A percentile compares a stretch with the other conserved stretches of the same genome.
phyloP scores from a whole-genome alignment of 257 asterid genomes.

The Avicennia marina region DNA sequence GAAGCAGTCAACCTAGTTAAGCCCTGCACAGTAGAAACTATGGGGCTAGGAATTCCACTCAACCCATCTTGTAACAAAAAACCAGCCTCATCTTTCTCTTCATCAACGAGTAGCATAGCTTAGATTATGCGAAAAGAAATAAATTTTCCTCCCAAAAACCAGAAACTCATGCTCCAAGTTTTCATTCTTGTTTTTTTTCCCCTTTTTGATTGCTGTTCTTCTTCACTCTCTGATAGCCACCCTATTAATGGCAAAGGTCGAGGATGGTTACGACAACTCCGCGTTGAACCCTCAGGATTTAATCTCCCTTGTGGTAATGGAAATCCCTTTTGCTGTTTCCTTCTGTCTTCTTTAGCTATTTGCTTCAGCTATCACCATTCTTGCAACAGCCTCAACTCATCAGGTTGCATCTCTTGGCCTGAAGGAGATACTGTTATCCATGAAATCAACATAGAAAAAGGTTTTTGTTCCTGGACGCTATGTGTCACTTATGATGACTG shows the following conservation, averaged over 20 bases:
- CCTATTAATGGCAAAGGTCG: constrained; percentile 6
- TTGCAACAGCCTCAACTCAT: constrained; percentile 5
- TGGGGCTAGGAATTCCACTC: not conserved
- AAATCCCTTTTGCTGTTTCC: constrained; percentile 19
- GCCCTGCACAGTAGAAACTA: not conserved
- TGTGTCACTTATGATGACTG: not conserved
- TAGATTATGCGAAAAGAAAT: not conserved
- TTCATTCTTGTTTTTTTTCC: not conserved
- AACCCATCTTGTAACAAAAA: not conserved
- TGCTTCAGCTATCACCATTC: constrained; percentile 16
- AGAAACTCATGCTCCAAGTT: constrained; percentile 8
- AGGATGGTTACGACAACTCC: constrained; percentile 14
- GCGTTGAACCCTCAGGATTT: constrained; percentile 3
- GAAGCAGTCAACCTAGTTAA: no score
- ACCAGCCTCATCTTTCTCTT: no score
- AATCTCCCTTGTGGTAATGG: constrained; percentile 13
- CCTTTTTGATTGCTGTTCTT: not conserved
- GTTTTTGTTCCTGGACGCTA: constrained; percentile 1
- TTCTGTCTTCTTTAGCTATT: constrained; percentile 12
- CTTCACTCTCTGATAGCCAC: constrained; percentile 6
- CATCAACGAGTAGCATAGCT: not conserved
- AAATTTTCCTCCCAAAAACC: not conserved
- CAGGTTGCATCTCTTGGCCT: not conserved
- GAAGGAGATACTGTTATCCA: constrained; percentile 9
- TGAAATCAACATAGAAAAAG: constrained; percentile 12